phyloP scores from a whole-genome alignment of 2,329 filamentous ascomycete genomes.

The Aspergillus clavatus region DNA sequence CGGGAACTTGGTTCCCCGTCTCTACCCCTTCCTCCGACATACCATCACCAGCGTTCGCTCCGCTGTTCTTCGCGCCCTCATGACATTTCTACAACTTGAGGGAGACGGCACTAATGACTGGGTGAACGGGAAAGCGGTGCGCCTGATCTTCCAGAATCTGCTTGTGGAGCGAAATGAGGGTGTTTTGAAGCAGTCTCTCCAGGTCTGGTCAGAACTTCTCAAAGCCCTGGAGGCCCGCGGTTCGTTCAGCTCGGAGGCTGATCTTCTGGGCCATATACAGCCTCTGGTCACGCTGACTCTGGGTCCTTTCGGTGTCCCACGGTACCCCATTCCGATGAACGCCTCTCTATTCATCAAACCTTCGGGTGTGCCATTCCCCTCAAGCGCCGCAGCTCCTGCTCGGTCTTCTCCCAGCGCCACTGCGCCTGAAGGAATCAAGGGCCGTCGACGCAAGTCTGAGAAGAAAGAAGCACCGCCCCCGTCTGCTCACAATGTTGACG shows the following conservation, averaged over 20 bases:
- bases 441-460: conserved; percentile 78
- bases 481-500: conserved; percentile 90
- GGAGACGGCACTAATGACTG: conserved; percentile 76
- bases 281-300: conserved; percentile 80
- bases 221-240: conserved; percentile 59
- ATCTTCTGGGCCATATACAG: conserved; percentile 70
- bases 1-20: conserved; percentile 80
- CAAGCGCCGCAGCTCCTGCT: conserved; percentile 34
- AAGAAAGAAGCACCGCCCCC: conserved; percentile 67
- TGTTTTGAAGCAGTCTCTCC: conserved; percentile 74
- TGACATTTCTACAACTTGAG: conserved; percentile 87
- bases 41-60: conserved; percentile 94
- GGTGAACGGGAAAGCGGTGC: conserved; percentile 83
- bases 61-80: conserved; percentile 84
- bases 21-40: conserved; percentile 94
- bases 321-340: conserved; percentile 90
- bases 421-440: conserved; percentile 59
- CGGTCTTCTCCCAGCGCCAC: conserved; percentile 40
- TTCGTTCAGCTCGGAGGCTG: conserved; percentile 60
- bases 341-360: conserved; percentile 84
- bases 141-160: conserved; percentile 91
- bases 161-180: conserved; percentile 85
- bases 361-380: conserved; percentile 76
- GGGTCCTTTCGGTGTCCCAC: conserved; percentile 86
- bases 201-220: conserved; percentile 80